These are phyloP conservation scores for Populus davidiana DNA, from an alignment of 345 rosid genomes.

Conservation along the genomic window DNA sequence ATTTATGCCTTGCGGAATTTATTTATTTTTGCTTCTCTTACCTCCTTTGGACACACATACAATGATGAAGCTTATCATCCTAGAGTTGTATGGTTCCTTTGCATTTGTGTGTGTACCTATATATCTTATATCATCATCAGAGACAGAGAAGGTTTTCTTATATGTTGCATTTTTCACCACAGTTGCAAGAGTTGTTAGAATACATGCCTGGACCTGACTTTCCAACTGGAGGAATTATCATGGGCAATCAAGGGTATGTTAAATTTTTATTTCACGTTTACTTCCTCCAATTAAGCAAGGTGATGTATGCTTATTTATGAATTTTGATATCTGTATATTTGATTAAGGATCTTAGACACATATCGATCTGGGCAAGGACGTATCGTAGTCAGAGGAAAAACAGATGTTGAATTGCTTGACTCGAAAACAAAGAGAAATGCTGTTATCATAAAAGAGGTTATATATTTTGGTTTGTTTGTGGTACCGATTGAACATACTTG, in stretches of 20 bases:
- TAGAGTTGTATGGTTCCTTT: no score
- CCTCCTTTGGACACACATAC: no score
- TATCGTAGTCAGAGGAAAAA: slow-evolving; percentile 78
- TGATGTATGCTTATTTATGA: background rate
- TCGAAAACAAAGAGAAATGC: slow-evolving; percentile 70
- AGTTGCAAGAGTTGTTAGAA: slow-evolving; percentile 95
- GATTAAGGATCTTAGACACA: slow-evolving; percentile 74
- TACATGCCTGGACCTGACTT: slow-evolving; percentile 99
- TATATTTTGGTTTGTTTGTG: background rate
- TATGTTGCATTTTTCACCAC: slow-evolving; percentile 7
- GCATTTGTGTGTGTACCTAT: no score
- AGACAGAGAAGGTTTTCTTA: background rate
- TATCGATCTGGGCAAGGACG: slow-evolving; percentile 92
- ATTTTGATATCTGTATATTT: slow-evolving; percentile 21
- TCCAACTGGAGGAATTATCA: slow-evolving; percentile 93
- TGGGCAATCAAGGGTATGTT: slow-evolving; percentile 92
- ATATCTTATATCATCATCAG: no score
- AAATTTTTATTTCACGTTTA: background rate
- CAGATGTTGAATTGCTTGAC: slow-evolving; percentile 77
- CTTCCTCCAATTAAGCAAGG: background rate
- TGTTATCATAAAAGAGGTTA: slow-evolving; percentile 84
- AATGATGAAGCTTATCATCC: no score
- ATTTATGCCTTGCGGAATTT: no score
- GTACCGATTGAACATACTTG: slow-evolving; percentile 11
- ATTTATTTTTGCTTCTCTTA: no score